phyloP scores from a whole-genome alignment of 1,139 yeast species.

The Lodderomyces elongisporus region DNA sequence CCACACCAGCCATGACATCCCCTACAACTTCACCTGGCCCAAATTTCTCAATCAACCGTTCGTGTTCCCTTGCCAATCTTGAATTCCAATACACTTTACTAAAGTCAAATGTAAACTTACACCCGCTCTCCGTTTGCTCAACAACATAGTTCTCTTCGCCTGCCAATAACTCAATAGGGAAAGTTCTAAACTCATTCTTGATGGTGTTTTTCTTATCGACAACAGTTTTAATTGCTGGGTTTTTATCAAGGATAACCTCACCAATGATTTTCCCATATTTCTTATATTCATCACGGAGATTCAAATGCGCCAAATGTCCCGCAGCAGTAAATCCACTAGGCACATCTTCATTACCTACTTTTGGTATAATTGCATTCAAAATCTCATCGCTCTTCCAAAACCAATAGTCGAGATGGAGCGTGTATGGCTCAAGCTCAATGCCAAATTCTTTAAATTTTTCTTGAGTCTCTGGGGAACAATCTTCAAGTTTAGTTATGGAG shows the following conservation, averaged over 20 bases:
- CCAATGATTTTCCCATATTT: slow-evolving; percentile 83
- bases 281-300: slow-evolving; percentile 77
- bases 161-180: slow-evolving; percentile 89
- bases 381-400: slow-evolving; percentile 92
- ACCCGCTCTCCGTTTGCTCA: slow-evolving; percentile 84
- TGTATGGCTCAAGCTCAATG: slow-evolving; percentile 49
- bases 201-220: slow-evolving; percentile 92
- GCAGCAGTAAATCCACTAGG: slow-evolving; percentile 93
- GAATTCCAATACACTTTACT: slow-evolving; percentile 97
- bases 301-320: slow-evolving; percentile 94
- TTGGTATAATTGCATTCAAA: slow-evolving; percentile 71
- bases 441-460: slow-evolving; percentile 43
- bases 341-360: slow-evolving; percentile 58
- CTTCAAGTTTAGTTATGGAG: slow-evolving; percentile 9
- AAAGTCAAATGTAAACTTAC: slow-evolving; percentile 83
- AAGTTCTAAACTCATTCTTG: slow-evolving; percentile 84
- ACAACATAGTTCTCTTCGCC: slow-evolving; percentile 73
- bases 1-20: slow-evolving; percentile 98
- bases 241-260: slow-evolving; percentile 85
- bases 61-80: slow-evolving; percentile 90
- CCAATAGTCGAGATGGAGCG: slow-evolving; percentile 57
- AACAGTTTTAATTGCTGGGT: slow-evolving; percentile 72
- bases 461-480: slow-evolving; percentile 40
- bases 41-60: slow-evolving; percentile 63
- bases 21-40: slow-evolving; percentile 68